Evolutionary conservation across 164 flowering plant genomes (phyloP).

Genomic region (Umbilicus rupestris): DNA sequence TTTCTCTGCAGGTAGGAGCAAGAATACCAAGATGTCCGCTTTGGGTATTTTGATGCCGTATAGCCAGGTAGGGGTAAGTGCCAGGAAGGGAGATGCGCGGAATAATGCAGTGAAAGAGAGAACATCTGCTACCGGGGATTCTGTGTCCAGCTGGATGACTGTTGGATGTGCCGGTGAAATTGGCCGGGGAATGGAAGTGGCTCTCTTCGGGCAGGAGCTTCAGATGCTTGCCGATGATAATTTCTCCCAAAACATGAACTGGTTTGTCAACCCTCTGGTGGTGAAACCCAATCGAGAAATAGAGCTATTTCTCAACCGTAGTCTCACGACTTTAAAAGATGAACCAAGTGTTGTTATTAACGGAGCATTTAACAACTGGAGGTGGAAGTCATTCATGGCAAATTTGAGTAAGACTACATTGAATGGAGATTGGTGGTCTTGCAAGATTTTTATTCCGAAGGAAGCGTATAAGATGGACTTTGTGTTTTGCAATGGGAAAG

Average conservation of each 20-base stretch:
- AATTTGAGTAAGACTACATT: constrained; percentile 58
- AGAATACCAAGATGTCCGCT: constrained; percentile 35
- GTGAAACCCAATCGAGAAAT: constrained; percentile 63
- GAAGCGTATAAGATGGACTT: constrained; percentile 88
- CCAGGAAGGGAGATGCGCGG: constrained; percentile 37
- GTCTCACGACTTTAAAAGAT: constrained; percentile 48
- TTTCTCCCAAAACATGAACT: constrained; percentile 36
- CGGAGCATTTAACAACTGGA: constrained; percentile 98
- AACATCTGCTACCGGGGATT: no score
- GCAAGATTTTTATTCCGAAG: constrained; percentile 62
- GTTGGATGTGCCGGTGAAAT: no score
- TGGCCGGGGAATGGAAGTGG: no score
- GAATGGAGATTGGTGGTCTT: constrained; percentile 94
- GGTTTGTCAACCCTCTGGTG: constrained; percentile 59
- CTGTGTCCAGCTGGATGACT: no score
- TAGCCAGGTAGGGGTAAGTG: constrained; percentile 30
- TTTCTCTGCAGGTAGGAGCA: constrained; percentile 43
- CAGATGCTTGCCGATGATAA: constrained; percentile 54
- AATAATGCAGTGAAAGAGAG: constrained; percentile 29
- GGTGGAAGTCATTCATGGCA: constrained; percentile 69
- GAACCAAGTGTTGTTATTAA: constrained; percentile 64
- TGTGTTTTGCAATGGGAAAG: constrained; percentile 72
- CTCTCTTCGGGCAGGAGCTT: constrained; percentile 28
- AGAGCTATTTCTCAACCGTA: constrained; percentile 68
- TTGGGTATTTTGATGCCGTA: constrained; percentile 45